These are phyloP conservation scores for Multifurca ochricompacta DNA, from an alignment of 768 basidiomycete species.

Conservation along the genomic window DNA sequence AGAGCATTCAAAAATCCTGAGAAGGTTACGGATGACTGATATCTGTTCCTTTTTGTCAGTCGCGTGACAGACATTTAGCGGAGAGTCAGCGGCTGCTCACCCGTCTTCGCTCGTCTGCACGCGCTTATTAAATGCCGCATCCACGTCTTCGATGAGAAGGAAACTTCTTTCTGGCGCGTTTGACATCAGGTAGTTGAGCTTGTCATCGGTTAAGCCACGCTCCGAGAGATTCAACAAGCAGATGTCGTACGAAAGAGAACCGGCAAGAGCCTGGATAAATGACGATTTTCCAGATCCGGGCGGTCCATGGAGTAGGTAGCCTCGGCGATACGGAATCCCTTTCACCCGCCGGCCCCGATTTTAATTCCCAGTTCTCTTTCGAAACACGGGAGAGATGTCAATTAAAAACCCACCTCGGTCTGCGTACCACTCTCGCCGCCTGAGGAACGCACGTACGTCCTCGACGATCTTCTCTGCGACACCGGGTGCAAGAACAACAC, in stretches of 20 bases:
- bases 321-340: conserved; percentile 97
- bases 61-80: not conserved
- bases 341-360: conserved; percentile 5
- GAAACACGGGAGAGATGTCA: not conserved
- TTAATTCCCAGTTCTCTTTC: not conserved
- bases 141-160: conserved; percentile 94
- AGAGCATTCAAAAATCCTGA: conserved; percentile 95
- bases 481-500: conserved; percentile 80
- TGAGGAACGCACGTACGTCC: conserved; percentile 78
- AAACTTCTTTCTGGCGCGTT: conserved; percentile 91
- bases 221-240: conserved; percentile 94
- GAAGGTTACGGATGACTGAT: conserved; percentile 93
- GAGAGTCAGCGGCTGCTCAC: conserved; percentile 37
- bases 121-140: conserved; percentile 93
- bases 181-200: conserved; percentile 85
- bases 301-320: conserved; percentile 91
- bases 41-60: conserved; percentile 39
- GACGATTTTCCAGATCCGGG: conserved; percentile 98
- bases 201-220: conserved; percentile 93
- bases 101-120: conserved; percentile 89
- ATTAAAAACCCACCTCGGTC: conserved; percentile 64
- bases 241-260: conserved; percentile 88
- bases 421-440: conserved; percentile 87
- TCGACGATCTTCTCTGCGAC: conserved; percentile 76
- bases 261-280: conserved; percentile 95